Evolutionary conservation across 768 basidiomycete genomes (phyloP), one percentile per base, ranked within the genome.

Genomic region (Scleroderma bovista): DNA sequence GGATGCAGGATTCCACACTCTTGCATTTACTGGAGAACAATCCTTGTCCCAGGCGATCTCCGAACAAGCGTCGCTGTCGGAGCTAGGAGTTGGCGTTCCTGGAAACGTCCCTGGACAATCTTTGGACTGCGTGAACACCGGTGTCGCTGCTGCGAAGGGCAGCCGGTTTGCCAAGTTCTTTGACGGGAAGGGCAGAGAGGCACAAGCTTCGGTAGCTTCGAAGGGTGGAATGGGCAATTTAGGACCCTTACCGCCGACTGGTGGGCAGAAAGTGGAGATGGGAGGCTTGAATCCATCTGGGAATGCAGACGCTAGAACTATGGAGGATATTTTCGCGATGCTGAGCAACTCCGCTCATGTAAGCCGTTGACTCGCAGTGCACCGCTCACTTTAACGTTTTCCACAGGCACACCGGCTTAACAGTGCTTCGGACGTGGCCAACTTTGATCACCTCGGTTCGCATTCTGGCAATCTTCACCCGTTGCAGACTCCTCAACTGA

Each of bases 131-230:
- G 64, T 61, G 46, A 71, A 70, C 22, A 72, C 73, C 23, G 74
- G 76, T 29, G 71, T 78, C 60, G 72, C 79, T 13, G 69, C 73
- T 29, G 75, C 74, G 22, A 88, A 84, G 64, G 88, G 88, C 36
- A 91, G 88, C 61, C 82, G 89, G 33, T 86, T 91, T 63, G 89
- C 88, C 29, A 92, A 90, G 62, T 89, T 90, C 66, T 92, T 91
- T 55, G 88, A 91, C 57, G 77, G 77, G n/a, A 89, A 87, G 64
- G 60, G 62, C 26, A 76, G 75, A 54, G 81, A 83, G 13, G 59
- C 58, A 38, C 66, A 56, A 48, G 22, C 5, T 53, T 55, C 52
- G 32, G 53, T 17, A 56, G 66, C 34, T 55, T 67, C 29, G 58
- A 79, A 79, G 51, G 56, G 68, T 23, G 67, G 70, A 34, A 65